Evolutionary conservation across 2,329 filamentous ascomycete species (phyloP).

Genomic region (Fusarium sarcochroum): DNA sequence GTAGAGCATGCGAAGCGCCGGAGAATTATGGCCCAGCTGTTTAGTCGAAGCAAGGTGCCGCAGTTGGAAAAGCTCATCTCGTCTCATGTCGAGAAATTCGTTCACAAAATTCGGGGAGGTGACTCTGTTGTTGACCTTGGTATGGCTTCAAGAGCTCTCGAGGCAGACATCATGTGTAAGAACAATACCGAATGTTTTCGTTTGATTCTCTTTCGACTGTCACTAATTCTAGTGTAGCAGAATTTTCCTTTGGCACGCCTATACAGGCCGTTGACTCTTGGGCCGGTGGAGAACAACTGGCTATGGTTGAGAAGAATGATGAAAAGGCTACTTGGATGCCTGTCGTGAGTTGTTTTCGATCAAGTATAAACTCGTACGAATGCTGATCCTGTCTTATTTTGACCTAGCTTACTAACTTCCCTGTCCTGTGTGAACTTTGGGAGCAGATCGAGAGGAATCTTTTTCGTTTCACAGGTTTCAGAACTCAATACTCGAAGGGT

Average conservation of each 20-base stretch:
- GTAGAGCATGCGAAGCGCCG: constrained; percentile 48
- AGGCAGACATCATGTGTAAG: constrained; percentile 5
- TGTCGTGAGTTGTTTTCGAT: constrained; percentile 31
- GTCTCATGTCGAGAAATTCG: constrained; percentile 40
- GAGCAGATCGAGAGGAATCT: not conserved
- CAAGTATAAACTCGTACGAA: not conserved
- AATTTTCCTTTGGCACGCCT: constrained; percentile 47
- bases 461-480: not conserved
- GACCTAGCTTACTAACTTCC: not conserved
- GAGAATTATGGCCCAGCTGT: constrained; percentile 50
- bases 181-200: not conserved
- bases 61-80: constrained; percentile 46
- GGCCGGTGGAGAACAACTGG: constrained; percentile 38
- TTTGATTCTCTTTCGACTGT: not conserved
- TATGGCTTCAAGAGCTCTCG: not conserved
- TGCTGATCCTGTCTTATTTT: not conserved
- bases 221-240: constrained; percentile 28
- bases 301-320: constrained; percentile 49
- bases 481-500: not conserved
- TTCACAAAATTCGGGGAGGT: not conserved
- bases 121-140: not conserved
- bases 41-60: constrained; percentile 47
- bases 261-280: constrained; percentile 44
- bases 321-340: constrained; percentile 50
- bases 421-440: not conserved